Base-by-base conservation (phyloP, 305 asterid genomes). In the Striga hermonthica region DNA sequence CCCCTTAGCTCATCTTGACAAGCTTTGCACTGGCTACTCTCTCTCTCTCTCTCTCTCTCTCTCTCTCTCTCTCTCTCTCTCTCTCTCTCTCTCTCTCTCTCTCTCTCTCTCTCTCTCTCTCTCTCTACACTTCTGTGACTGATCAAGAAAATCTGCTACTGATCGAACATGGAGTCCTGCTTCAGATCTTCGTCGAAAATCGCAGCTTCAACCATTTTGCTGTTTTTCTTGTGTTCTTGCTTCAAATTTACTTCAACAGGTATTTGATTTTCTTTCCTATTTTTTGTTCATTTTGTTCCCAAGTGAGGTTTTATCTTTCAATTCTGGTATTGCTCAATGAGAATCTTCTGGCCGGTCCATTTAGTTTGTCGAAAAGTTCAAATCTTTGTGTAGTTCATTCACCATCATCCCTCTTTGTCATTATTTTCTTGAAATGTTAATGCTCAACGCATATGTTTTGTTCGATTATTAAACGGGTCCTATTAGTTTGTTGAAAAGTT, bases 201-300 rank as follows among this genome's bases (percentile, higher is more conserved):
- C 16, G 0, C 77, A 38, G 6, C 72, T 48, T 65, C 68, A 56
- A 12, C 80, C 57, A n/a, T 72, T 60, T 47, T 70, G 43, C 65
- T 81, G 47, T 49, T 68, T 36, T 77, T 87, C 76, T 74, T 79
- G 73, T 64, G 80, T 50, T 85, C 87, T 56, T 87, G 86, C 82
- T 79, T 80, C 90, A 72, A 66, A 69, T 85, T 83, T 66, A 69
- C 82, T 62, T 53, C 86, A 3, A 83, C 87, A 56, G 95, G 95
- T 83, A 66, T 71, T 55, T 49, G 31, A 3, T 5, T 65, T 11
- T 57, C 12, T 22, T 14, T 13, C 38, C 4, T 31, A 41, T 44
- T 31, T 11, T n/a, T 16, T 7, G 6, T 3, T 39, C 44, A 39
- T 39, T 39, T 39, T 7, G 9, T 43, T 43, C 49, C 11, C 49